Evolutionary conservation across 495 filamentous ascomycete genomes (phyloP).

Genomic region (Oidiodendron maius): DNA sequence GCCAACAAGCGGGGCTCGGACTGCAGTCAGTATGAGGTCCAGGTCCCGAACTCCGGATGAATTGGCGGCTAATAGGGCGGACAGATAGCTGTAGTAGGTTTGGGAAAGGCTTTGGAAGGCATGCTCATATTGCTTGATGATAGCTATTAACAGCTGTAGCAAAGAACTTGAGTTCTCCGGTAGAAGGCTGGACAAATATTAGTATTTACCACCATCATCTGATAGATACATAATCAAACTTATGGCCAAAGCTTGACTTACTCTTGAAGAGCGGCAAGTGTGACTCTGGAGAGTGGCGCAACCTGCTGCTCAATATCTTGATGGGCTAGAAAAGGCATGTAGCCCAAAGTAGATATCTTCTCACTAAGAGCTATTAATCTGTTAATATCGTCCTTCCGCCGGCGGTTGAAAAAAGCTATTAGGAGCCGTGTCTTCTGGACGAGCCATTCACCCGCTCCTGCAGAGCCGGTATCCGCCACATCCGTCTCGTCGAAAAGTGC

Average conservation of each 20-base stretch:
- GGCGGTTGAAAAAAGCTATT: constrained; percentile 24
- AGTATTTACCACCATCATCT: constrained; percentile 3
- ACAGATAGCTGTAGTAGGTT: constrained; percentile 20
- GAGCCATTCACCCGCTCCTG: constrained; percentile 17
- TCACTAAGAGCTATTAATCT: constrained; percentile 15
- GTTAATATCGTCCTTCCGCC: constrained; percentile 16
- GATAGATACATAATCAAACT: not conserved
- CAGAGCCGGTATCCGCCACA: constrained; percentile 1
- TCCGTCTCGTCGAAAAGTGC: constrained; percentile 56
- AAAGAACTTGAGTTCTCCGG: constrained; percentile 9
- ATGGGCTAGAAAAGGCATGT: constrained; percentile 8
- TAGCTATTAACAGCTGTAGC: constrained; percentile 15
- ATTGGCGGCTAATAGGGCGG: constrained; percentile 5
- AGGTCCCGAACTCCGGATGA: constrained; percentile 7
- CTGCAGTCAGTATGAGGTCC: constrained; percentile 13
- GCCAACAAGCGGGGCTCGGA: not conserved
- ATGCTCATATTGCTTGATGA: constrained; percentile 7
- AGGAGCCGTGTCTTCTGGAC: constrained; percentile 22
- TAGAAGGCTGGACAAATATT: constrained; percentile 13
- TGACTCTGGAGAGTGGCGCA: constrained; percentile 38
- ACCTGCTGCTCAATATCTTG: constrained; percentile 22
- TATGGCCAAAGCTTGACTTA: constrained; percentile 10
- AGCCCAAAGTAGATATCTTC: constrained; percentile 7
- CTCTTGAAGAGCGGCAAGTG: constrained; percentile 34
- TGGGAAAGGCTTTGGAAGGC: constrained; percentile 9